Evolutionary conservation across 129 eudicot species (phyloP).

Genomic region (Centaurea solstitialis): DNA sequence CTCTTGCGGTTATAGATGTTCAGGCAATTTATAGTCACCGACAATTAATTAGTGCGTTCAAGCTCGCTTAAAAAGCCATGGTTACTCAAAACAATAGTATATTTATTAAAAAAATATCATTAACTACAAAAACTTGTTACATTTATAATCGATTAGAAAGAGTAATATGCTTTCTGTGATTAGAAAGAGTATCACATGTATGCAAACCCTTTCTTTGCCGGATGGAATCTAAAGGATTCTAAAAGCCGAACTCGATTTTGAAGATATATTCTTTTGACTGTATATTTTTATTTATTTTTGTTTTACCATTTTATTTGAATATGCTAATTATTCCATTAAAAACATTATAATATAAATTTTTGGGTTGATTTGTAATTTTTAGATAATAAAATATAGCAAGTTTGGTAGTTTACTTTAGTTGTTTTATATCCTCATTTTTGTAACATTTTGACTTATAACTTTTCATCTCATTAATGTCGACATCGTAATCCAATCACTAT

Average conservation of each 20-base stretch:
- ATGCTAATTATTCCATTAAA: neutral
- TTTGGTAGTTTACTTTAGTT: neutral
- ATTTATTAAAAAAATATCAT: no score
- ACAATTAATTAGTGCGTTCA: no score
- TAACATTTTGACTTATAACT: neutral
- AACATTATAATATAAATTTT: neutral
- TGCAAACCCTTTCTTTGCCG: neutral
- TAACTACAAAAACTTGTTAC: no score
- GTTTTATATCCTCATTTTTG: neutral
- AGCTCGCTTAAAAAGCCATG: no score
- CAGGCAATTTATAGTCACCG: no score
- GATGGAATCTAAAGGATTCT: slow-evolving; percentile 1
- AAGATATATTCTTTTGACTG: neutral
- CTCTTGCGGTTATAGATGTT: no score
- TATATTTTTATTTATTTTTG: neutral
- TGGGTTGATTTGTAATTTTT: no score
- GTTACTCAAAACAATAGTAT: no score
- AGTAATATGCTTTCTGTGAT: no score
- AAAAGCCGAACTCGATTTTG: neutral
- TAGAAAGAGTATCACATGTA: no score
- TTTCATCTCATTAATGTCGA: neutral
- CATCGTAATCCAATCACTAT: neutral
- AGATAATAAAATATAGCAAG: neutral
- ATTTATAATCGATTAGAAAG: no score
- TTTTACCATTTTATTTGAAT: neutral